Conservation (phyloP, 1,284 basidiomycete genomes). For the Ganoderma sinense region DNA sequence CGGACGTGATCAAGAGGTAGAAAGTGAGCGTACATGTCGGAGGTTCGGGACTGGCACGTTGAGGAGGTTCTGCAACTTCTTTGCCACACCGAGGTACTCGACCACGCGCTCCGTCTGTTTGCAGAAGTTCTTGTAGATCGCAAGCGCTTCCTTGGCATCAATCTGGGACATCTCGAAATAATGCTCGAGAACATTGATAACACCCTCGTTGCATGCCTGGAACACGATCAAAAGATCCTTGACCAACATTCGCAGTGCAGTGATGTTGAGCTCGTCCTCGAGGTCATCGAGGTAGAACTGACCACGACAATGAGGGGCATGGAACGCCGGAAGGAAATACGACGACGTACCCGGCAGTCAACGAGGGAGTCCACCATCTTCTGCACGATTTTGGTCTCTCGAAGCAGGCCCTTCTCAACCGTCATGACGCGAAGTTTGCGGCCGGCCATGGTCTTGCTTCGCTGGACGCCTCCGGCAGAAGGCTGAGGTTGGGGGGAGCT, state of each 20-base stretch:
- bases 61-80: conserved; percentile 90
- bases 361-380: conserved; percentile 88
- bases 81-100: conserved; percentile 93
- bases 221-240: conserved; percentile 97
- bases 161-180: conserved; percentile 99
- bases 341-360: conserved; percentile 78
- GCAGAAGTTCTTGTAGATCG: conserved; percentile 95
- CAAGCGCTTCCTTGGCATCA: conserved; percentile 88
- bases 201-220: conserved; percentile 97
- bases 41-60: conserved; percentile 95
- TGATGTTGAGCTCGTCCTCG: conserved; percentile 90
- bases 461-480: conserved; percentile 44
- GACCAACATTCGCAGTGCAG: conserved; percentile 93
- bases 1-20: no score
- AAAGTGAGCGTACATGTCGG: conserved; percentile 70
- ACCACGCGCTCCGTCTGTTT: conserved; percentile 94
- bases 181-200: conserved; percentile 97
- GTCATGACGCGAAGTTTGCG: conserved; percentile 90
- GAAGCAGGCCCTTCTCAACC: conserved; percentile 94
- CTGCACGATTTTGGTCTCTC: conserved; percentile 94
- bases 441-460: conserved; percentile 83
- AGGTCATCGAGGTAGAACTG: conserved; percentile 95
- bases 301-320: background rate
- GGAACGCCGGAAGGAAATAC: background rate
- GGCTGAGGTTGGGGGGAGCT: conserved; percentile 16